Percentiles rank a stretch among this genome's conserved stretches.
Evolutionary conservation across 176 grass and related monocot genomes (phyloP).

Genomic region (Areca catechu): DNA sequence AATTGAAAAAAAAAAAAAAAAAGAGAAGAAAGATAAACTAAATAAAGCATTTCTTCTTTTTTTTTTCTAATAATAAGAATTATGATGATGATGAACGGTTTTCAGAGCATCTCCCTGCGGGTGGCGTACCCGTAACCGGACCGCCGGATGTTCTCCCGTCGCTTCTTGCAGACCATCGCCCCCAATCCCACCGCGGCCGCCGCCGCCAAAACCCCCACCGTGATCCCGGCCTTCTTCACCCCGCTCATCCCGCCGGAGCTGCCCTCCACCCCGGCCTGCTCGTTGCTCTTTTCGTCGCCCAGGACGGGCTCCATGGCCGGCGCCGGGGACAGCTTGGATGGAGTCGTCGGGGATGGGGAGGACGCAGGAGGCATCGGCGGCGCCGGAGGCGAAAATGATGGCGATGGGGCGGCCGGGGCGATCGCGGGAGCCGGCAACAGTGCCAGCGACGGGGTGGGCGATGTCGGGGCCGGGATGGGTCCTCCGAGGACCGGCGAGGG

Average conservation of each 20-base stretch:
- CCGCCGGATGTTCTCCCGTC: slow-evolving; percentile 64
- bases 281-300: not conserved
- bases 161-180: slow-evolving; percentile 45
- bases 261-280: not conserved
- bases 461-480: not conserved
- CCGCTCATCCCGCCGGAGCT: slow-evolving; percentile 22
- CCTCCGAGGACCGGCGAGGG: not conserved
- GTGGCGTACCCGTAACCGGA: slow-evolving; percentile 69
- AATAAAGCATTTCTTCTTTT: too few species aligned
- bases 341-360: not conserved
- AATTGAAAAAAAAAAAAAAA: too few species aligned
- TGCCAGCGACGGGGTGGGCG: not conserved
- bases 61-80: too few species aligned
- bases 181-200: slow-evolving; percentile 39
- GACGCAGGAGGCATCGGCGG: not conserved
- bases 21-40: too few species aligned
- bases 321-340: slow-evolving; percentile 15
- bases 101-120: slow-evolving; percentile 58
- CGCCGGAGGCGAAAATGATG: not conserved
- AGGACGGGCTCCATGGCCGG: slow-evolving; percentile 5
- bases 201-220: slow-evolving; percentile 39
- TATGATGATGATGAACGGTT: not conserved
- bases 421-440: not conserved
- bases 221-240: slow-evolving; percentile 51
- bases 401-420: not conserved